These are phyloP conservation scores for Aspergillus sp. DNA, from an alignment of 2,329 filamentous ascomycete genomes.

Conservation along the genomic window DNA sequence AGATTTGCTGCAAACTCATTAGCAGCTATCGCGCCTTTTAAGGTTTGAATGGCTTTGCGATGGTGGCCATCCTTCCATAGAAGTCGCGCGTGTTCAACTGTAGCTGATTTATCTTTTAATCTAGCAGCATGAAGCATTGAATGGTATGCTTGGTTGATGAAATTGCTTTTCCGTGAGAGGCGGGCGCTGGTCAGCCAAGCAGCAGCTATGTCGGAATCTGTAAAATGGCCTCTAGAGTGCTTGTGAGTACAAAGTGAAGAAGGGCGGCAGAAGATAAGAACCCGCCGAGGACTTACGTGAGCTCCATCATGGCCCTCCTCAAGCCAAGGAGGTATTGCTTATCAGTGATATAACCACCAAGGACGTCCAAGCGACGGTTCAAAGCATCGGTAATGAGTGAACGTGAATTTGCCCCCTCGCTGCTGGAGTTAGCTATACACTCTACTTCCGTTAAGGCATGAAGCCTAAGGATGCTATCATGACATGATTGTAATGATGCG, in stretches of 20 bases:
- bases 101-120: constrained; percentile 77
- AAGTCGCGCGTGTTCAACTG: constrained; percentile 87
- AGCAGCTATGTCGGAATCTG: constrained; percentile 67
- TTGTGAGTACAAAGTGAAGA: constrained; percentile 8
- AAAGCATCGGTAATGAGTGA: constrained; percentile 48
- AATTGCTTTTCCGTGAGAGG: constrained; percentile 77
- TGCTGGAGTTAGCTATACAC: constrained; percentile 54
- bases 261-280: not conserved
- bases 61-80: constrained; percentile 91
- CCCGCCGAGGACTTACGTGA: constrained; percentile 40
- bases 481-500: constrained; percentile 72
- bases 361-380: constrained; percentile 71
- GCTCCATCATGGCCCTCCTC: constrained; percentile 77
- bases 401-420: constrained; percentile 18
- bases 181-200: constrained; percentile 81
- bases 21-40: constrained; percentile 76
- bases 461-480: constrained; percentile 76
- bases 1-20: constrained; percentile 61
- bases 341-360: constrained; percentile 83
- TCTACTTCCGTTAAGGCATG: constrained; percentile 87
- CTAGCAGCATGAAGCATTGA: constrained; percentile 83
- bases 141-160: constrained; percentile 82
- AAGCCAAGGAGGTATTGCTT: constrained; percentile 91
- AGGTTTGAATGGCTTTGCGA: constrained; percentile 85
- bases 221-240: constrained; percentile 46